Evolutionary conservation across 2,329 filamentous ascomycete species (phyloP), one percentile per base, ranked within the genome.

Genomic region (Nemania sp.): DNA sequence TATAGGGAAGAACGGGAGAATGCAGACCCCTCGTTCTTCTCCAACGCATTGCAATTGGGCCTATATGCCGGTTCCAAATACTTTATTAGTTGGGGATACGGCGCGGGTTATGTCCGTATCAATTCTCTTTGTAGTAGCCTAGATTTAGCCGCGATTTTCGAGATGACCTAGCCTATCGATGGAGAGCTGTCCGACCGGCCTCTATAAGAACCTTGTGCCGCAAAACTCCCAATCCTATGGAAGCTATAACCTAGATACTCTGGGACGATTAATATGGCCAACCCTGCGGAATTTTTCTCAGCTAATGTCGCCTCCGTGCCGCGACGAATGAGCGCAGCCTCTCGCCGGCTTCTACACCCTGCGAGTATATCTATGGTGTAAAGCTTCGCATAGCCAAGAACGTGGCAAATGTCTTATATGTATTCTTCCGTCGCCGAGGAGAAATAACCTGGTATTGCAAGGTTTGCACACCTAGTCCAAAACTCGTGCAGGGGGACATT

Each of bases 1-100:
- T 68, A 66, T 62, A 60, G 2, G 49, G 22, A 24, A 59, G 35
- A 62, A 60, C 43, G 67, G 63, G 5, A 52, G 63, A 62, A 63
- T 63, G 32, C 32, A 27, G 49, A 51, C 43, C 58, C 67, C 55
- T 65, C 38, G 53, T 62, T 56, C 32, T 47, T 22, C 67, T 53
- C 64, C 51, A 69, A 57, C n/a, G 27, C 10, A 29, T 35, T 3
- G 6, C 29, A 47, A 56, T 60, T 67, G 15, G 63, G 67, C 55
- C 64, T 69, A 69, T 69, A 69, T 67, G 67, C 67, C 67, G 67
- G 64, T 27, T 51, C 26, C 29, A 53, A 24, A 2, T 8, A 52
- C 24, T 54, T 52, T 47, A 47, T 24, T 41, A 35, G 18, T 1
- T 29, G 38, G 32, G 52, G 32, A 47, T 47, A 29, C 24, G 24